A percentile compares a stretch with the other conserved stretches of the same genome.
Evolutionary conservation across 169 alveolate species (phyloP).

Genomic region (Cyclospora cayetanensis): DNA sequence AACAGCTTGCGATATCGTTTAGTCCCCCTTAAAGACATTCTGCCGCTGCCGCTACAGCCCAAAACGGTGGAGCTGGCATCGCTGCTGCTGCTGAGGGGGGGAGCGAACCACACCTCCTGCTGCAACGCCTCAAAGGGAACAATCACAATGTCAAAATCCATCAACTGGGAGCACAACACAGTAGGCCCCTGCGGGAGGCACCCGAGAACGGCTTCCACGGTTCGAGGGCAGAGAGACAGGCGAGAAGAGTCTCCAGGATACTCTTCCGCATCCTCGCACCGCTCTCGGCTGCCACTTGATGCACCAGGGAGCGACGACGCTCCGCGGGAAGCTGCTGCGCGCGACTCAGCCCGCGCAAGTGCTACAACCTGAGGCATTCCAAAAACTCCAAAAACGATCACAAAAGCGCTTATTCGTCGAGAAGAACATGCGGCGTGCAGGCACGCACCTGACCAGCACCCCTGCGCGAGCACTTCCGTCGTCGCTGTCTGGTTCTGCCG

Average conservation of each 20-base stretch:
- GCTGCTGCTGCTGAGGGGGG: slow-evolving; percentile 15
- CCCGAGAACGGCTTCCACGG: slow-evolving; percentile 22
- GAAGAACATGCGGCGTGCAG: no score
- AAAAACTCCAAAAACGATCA: no score
- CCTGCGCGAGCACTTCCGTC: no score
- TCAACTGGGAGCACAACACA: slow-evolving; percentile 23
- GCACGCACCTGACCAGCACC: no score
- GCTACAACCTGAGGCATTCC: not conserved
- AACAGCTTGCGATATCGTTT: slow-evolving; percentile 75
- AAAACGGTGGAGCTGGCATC: not conserved
- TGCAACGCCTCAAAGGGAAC: slow-evolving; percentile 61
- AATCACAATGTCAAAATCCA: slow-evolving; percentile 43
- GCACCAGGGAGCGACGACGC: not conserved
- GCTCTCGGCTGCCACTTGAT: slow-evolving; percentile 21
- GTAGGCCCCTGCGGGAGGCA: not conserved
- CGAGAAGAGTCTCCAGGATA: not conserved
- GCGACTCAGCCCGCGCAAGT: slow-evolving; percentile 9
- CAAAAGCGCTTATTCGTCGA: no score
- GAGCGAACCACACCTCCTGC: slow-evolving; percentile 69
- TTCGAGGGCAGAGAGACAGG: not conserved
- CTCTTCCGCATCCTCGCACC: not conserved
- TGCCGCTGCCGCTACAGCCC: slow-evolving; percentile 20
- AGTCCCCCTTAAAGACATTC: slow-evolving; percentile 26
- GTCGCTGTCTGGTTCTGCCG: no score
- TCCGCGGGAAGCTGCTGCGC: not conserved